These are phyloP conservation scores for Trichoderma simmonsii DNA, from an alignment of 2,329 filamentous ascomycete genomes.

Conservation along the genomic window DNA sequence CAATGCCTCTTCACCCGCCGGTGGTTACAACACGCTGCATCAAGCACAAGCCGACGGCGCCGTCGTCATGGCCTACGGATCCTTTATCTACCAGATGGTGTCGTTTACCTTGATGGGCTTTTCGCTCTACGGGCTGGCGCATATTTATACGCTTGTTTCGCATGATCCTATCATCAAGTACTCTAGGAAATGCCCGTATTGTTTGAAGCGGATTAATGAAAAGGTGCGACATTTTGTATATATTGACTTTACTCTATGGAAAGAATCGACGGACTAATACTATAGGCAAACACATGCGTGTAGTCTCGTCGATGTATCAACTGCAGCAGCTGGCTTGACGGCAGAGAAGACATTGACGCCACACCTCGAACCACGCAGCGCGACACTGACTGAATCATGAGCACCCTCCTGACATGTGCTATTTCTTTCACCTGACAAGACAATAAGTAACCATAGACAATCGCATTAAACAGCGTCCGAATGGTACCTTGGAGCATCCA, in stretches of 20 bases:
- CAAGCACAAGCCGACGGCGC: conserved; percentile 70
- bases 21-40: conserved; percentile 68
- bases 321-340: conserved; percentile 52
- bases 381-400: not conserved
- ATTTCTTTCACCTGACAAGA: not conserved
- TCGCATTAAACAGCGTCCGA: not conserved
- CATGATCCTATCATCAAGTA: conserved; percentile 69
- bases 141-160: conserved; percentile 58
- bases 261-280: not conserved
- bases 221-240: conserved; percentile 48
- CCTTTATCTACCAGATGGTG: conserved; percentile 62
- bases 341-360: conserved; percentile 40
- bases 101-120: conserved; percentile 65
- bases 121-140: conserved; percentile 62
- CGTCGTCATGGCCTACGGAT: conserved; percentile 66
- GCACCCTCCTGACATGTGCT: not conserved
- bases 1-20: conserved; percentile 37
- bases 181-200: conserved; percentile 66
- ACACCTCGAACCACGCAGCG: not conserved
- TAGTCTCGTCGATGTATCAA: conserved; percentile 46
- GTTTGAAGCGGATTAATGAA: conserved; percentile 59
- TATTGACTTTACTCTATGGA: not conserved
- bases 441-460: not conserved
- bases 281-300: too few relatives aligned
- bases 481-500: not conserved